A percentile compares a stretch with the other conserved stretches of the same genome.
Evolutionary conservation across 805 yeast species (phyloP).

Genomic region (Scheffersomyces spartinae): DNA sequence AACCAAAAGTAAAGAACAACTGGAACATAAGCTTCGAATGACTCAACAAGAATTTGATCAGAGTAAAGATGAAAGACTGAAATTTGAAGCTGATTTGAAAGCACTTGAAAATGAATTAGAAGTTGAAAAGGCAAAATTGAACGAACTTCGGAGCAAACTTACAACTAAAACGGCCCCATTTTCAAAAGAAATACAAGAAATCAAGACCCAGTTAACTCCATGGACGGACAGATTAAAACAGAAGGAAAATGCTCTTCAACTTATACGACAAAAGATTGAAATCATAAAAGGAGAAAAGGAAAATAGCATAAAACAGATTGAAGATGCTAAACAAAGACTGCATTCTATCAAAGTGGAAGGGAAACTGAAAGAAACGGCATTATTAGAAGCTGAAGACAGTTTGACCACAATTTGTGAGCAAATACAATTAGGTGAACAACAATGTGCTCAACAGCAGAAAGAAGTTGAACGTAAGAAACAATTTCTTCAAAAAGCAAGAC

Average conservation of each 20-base stretch:
- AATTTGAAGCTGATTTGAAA: constrained; percentile 32
- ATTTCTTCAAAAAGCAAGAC: constrained; percentile 43
- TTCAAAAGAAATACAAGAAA: constrained; percentile 49
- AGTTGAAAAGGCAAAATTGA: constrained; percentile 45
- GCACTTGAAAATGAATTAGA: constrained; percentile 34
- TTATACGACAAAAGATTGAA: constrained; percentile 56
- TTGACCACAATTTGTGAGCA: constrained; percentile 40
- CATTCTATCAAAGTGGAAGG: constrained; percentile 36
- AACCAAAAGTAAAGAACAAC: constrained; percentile 39
- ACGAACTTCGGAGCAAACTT: constrained; percentile 50
- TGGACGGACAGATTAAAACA: constrained; percentile 62
- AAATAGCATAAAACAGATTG: constrained; percentile 33
- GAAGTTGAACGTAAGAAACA: constrained; percentile 44
- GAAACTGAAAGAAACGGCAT: constrained; percentile 35
- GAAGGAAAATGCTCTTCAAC: constrained; percentile 50
- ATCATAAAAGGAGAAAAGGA: constrained; percentile 38
- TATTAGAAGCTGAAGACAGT: constrained; percentile 36
- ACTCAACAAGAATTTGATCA: constrained; percentile 35
- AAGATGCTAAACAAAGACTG: constrained; percentile 31
- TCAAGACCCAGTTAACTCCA: constrained; percentile 67
- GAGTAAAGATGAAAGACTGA: constrained; percentile 32
- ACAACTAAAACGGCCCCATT: constrained; percentile 64
- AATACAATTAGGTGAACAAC: constrained; percentile 45
- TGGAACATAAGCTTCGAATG: constrained; percentile 33
- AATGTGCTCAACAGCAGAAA: constrained; percentile 36